Conservation (phyloP, 1,284 basidiomycete species). For the Kwoniella shivajii region DNA sequence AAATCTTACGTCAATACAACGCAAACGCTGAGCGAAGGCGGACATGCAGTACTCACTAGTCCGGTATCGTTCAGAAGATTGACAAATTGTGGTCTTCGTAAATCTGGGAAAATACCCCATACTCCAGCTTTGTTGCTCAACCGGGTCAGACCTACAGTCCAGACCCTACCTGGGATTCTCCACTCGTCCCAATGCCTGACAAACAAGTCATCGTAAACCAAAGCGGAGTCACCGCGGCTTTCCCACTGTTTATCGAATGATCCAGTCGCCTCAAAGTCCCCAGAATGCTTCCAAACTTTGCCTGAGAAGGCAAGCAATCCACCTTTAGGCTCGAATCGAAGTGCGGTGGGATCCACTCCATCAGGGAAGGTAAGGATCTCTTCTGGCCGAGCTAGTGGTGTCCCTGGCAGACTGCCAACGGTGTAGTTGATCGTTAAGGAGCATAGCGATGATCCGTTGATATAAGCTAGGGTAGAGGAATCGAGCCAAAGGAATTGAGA, state of each 20-base stretch:
- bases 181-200: slow-evolving; percentile 89
- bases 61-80: slow-evolving; percentile 67
- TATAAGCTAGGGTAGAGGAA: slow-evolving; percentile 44
- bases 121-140: slow-evolving; percentile 56
- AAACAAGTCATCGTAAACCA: slow-evolving; percentile 75
- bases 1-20: too few relatives aligned
- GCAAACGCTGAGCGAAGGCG: background rate
- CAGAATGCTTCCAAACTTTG: slow-evolving; percentile 68
- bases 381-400: background rate
- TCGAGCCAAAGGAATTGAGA: slow-evolving; percentile 48
- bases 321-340: slow-evolving; percentile 61
- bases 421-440: slow-evolving; percentile 23
- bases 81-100: slow-evolving; percentile 55
- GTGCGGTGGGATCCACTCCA: slow-evolving; percentile 62
- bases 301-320: slow-evolving; percentile 65
- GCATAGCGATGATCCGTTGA: slow-evolving; percentile 41
- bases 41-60: slow-evolving; percentile 59
- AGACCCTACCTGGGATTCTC: slow-evolving; percentile 68
- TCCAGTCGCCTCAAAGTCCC: slow-evolving; percentile 66
- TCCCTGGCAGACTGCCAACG: background rate
- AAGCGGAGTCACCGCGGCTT: slow-evolving; percentile 69
- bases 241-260: slow-evolving; percentile 71
- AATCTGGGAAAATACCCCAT: slow-evolving; percentile 16
- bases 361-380: slow-evolving; percentile 51
- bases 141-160: slow-evolving; percentile 37